Evolutionary conservation across 805 yeast species (phyloP).

Genomic region (Starmerella apis): DNA sequence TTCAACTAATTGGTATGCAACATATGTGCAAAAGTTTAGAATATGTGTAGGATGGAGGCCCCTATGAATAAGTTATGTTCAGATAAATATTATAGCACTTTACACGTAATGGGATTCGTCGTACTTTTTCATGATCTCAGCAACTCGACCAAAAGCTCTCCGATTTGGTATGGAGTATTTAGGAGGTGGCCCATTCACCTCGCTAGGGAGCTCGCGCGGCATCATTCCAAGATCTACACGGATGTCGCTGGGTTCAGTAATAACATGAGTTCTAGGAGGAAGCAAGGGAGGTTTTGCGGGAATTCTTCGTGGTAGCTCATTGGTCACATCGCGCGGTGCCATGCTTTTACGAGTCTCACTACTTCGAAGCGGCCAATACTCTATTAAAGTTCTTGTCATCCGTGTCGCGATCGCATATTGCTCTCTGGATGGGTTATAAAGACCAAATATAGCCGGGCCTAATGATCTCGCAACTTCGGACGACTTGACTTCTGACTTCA

Average conservation of each 20-base stretch:
- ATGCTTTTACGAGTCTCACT: background rate
- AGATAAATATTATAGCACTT: background rate
- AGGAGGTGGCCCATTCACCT: constrained; percentile 3
- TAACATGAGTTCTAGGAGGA: background rate
- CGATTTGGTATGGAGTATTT: constrained; percentile 12
- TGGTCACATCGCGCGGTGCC: background rate
- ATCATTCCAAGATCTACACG: background rate
- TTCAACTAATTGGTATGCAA: too few species aligned
- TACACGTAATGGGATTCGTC: constrained; percentile 14
- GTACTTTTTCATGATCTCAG: constrained; percentile 17
- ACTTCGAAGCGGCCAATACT: constrained; percentile 30
- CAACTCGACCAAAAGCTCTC: constrained; percentile 18
- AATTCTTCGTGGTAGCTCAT: background rate
- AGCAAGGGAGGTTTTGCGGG: background rate
- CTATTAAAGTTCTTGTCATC: constrained; percentile 44
- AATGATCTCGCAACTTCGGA: constrained; percentile 37
- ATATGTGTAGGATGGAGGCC: too few species aligned
- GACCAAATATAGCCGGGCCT: constrained; percentile 49
- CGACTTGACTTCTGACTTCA: background rate
- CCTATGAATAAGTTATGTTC: background rate
- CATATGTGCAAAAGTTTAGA: too few species aligned
- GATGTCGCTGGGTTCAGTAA: background rate
- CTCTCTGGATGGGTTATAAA: constrained; percentile 39
- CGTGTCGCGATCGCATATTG: constrained; percentile 43
- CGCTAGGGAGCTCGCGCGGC: constrained; percentile 20